Conservation (phyloP, 441 rosid species). For the Aleurites moluccanus region DNA sequence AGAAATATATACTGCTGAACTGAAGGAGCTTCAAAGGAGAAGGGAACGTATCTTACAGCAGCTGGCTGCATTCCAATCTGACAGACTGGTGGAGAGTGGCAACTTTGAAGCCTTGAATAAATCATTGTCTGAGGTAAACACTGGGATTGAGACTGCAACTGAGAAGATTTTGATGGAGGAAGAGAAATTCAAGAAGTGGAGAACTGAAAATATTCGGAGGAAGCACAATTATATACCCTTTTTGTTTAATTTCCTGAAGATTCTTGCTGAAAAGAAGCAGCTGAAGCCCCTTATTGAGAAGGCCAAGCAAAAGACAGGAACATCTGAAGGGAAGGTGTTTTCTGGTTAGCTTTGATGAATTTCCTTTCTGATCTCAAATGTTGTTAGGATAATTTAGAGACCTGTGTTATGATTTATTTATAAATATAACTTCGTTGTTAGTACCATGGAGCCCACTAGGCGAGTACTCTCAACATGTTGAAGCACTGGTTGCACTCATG, state of each 20-base stretch:
- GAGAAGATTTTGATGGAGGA: conserved; percentile 91
- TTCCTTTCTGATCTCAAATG: background rate
- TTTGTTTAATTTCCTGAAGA: conserved; percentile 89
- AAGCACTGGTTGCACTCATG: too few species aligned
- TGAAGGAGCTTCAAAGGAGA: conserved; percentile 83
- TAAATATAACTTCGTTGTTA: too few species aligned
- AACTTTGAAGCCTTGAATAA: conserved; percentile 50
- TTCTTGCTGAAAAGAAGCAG: conserved; percentile 98
- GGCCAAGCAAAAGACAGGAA: conserved; percentile 80
- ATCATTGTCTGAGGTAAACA: conserved; percentile 67
- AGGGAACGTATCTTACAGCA: conserved; percentile 79
- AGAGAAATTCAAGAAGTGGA: conserved; percentile 95
- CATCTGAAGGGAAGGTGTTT: conserved; percentile 20
- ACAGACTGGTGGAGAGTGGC: conserved; percentile 50
- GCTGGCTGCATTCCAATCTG: conserved; percentile 53
- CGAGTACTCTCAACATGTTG: too few species aligned
- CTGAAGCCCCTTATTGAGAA: conserved; percentile 94
- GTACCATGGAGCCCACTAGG: too few species aligned
- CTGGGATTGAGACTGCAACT: conserved; percentile 71
- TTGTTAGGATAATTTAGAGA: background rate
- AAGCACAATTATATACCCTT: conserved; percentile 97
- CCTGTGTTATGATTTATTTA: too few species aligned
- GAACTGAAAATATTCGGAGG: conserved; percentile 86
- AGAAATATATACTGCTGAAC: conserved; percentile 76
- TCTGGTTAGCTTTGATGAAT: background rate